Base-by-base conservation (phyloP, 768 basidiomycete species). In the Clitopilus hobsonii region DNA sequence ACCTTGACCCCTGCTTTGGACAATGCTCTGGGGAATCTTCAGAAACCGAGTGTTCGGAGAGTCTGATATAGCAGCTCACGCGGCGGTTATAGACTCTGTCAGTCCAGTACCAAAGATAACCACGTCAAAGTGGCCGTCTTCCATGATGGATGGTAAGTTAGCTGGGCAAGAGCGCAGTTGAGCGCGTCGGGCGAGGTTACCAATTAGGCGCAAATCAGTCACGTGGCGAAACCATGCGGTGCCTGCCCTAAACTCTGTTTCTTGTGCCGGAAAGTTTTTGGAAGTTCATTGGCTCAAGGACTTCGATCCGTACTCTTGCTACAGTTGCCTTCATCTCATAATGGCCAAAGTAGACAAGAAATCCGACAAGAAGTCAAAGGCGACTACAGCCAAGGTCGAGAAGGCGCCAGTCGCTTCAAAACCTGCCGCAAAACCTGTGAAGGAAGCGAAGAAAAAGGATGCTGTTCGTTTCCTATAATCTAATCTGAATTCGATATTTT, bases 1-100 rank as follows among this genome's bases (percentile, higher is more conserved):
- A 98, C 86, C 57, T 82, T 88, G 69, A 88, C 85, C 41, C 94
- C 93, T 49, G 90, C 84, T 69, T 93, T 94, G 0, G 95, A 85
- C 41, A 98, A 81, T 0, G 95, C 87, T 38, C 95, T 98, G 69
- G 22, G 24, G 49, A 25, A 56, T 54, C 57, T 60, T 57, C 57
- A 52, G 49, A 58, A 26, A 57, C 51, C 38, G 32, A 52, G 18
- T 25, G 53, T 53, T 28, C 51, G 29, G 54, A 51, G 24, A 25
- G 5, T 32, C 52, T 51, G 49, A 52, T n/a, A n/a, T n/a, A 50
- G 47, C 49, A 51, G 71, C 91, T 82, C 72, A 96, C 93, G 94
- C 92, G 60, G 94, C 91, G 51, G 81, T 70, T 29, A 98, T 91
- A 10, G 93, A 93, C 65, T 95, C 87, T 29, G 87, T 78, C 3